A percentile compares a stretch with the other conserved stretches of the same genome.
phyloP scores from a whole-genome alignment of 129 eudicot genomes.

The Artemisia argyi region DNA sequence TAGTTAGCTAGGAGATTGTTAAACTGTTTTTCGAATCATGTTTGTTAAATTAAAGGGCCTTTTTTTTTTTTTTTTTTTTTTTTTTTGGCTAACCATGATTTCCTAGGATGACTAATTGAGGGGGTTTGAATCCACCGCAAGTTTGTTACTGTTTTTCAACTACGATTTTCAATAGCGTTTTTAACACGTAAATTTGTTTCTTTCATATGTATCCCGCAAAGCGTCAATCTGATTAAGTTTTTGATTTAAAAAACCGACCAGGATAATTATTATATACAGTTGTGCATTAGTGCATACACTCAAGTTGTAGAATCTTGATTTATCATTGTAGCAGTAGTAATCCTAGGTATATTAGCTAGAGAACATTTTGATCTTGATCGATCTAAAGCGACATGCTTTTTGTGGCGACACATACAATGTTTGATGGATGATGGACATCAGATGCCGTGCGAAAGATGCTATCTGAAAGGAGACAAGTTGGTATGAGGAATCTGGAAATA shows the following conservation, averaged over 20 bases:
- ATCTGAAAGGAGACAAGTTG: constrained; percentile 35
- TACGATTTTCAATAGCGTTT: too few species aligned
- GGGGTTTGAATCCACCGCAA: too few species aligned
- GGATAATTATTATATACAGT: too few species aligned
- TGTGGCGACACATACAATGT: constrained; percentile 13
- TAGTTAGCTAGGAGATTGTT: neutral
- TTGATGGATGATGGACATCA: constrained; percentile 7
- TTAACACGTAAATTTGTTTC: too few species aligned
- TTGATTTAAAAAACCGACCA: too few species aligned
- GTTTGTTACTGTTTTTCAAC: too few species aligned
- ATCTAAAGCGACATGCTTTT: neutral
- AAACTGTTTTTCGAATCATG: neutral
- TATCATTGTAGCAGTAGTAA: neutral
- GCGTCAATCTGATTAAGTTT: too few species aligned
- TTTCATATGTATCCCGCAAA: too few species aligned
- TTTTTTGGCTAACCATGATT: neutral
- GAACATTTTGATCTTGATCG: neutral
- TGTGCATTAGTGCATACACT: too few species aligned
- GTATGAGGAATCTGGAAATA: neutral
- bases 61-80: too few species aligned
- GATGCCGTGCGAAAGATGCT: constrained; percentile 36
- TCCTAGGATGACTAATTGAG: neutral
- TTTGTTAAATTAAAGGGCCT: too few species aligned
- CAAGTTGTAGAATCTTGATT: neutral
- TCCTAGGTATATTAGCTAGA: neutral